These are phyloP conservation scores for Lactarius indigo DNA, from an alignment of 768 basidiomycete species.

Conservation along the genomic window DNA sequence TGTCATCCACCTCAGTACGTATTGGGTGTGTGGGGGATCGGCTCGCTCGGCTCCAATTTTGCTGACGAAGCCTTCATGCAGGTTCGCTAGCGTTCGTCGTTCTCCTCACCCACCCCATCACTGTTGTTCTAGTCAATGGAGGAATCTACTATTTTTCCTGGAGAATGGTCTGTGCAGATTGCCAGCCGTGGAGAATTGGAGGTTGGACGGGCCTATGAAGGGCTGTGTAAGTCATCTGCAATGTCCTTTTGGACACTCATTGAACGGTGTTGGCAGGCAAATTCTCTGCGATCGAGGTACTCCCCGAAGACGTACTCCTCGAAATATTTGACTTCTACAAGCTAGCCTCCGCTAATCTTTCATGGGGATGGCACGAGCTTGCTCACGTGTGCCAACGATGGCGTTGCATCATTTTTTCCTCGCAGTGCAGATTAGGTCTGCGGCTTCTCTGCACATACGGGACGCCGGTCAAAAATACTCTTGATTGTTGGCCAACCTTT, in stretches of 20 bases:
- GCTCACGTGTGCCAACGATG: constrained; percentile 8
- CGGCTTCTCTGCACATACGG: constrained; percentile 11
- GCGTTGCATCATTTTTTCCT: background rate
- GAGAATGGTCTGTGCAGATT: background rate
- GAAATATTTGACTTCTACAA: constrained; percentile 6
- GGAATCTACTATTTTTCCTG: background rate
- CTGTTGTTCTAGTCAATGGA: background rate
- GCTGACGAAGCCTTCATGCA: background rate
- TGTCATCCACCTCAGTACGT: background rate
- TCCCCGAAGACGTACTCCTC: constrained; percentile 11
- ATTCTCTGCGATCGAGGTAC: background rate
- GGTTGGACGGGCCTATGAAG: background rate
- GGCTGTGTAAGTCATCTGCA: background rate
- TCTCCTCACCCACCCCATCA: background rate
- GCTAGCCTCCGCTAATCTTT: background rate
- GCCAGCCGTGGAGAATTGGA: background rate
- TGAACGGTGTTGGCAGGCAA: background rate
- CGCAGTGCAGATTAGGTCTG: constrained; percentile 5
- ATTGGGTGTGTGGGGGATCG: background rate
- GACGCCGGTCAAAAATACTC: background rate
- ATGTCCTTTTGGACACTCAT: background rate
- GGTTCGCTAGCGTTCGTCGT: background rate
- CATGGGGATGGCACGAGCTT: constrained; percentile 9
- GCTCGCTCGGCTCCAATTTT: background rate
- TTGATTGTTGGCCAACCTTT: constrained; percentile 2